Base-by-base conservation (phyloP, 495 filamentous ascomycete species). In the Lophiotrema nucula region DNA sequence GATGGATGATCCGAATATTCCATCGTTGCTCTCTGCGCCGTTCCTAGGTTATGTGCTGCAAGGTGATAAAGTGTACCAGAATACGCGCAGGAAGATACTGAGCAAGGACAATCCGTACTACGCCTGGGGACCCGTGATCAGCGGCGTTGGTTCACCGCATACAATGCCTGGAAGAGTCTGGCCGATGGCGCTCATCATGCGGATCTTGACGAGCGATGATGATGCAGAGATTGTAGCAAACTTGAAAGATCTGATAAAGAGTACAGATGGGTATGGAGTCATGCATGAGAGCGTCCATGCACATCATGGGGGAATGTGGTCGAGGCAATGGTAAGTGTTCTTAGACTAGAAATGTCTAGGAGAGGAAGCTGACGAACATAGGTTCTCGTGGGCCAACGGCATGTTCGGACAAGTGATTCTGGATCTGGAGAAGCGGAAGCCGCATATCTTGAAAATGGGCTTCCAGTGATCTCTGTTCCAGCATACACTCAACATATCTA, bases 351-450 rank as follows among this genome's bases (percentile, higher is more conserved):
- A n/a, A 27, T n/a, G n/a, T n/a, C n/a, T n/a, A n/a, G n/a, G n/a
- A n/a, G 19, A 33, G 28, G 11, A 19, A 24, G 53, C 47, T 47
- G n/a, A 46, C 24, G 26, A 13, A 52, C 21, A 21, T n/a, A 81
- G 81, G 80, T 86, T 87, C 57, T 82, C 81, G 0, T 86, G 84
- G 84, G 83, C 82, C 8, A 87, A 88, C 64, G 83, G 84, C 15
- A 70, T 88, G 47, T 87, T 87, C 67, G 84, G 83, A 13, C 79
- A 85, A 67, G 79, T 82, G 75, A 77, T 88, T 33, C 66, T 87
- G 47, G 80, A 85, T 63, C 60, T 88, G 41, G 64, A 74, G 25
- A 48, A 62, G 10, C 74, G 77, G 46, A 81, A 76, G 67, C 79
- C 77, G 41, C 53, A 74, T 50, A 37, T 83, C 31, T 56, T 76